Base-by-base conservation (phyloP, 2,329 filamentous ascomycete species). In the Orbilia quercus region DNA sequence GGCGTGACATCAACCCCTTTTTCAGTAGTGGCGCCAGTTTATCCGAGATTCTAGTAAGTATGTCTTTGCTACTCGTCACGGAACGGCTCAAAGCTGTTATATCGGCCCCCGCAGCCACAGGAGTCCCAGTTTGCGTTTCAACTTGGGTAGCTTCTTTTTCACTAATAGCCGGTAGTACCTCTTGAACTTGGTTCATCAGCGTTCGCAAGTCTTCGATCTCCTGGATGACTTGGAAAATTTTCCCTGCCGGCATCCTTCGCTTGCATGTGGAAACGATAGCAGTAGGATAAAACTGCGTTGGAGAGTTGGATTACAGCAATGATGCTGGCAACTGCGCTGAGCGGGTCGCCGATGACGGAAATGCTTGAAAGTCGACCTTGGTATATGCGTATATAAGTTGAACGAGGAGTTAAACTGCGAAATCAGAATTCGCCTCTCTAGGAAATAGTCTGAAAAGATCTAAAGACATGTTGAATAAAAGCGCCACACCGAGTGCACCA, bases 221-320 rank as follows among this genome's bases (percentile, higher is more conserved):
- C 14, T 42, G 22, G 22, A 64, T 59, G 12, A 64, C 51, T 16
- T 57, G 16, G 11, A 34, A 28, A 31, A 71, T 71, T n/a, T 2
- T 71, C 66, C 42, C 58, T 44, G 9, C 57, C 50, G 1, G 58
- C 40, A 22, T 60, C 65, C 36, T 57, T 62, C 16, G 45, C 55
- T 14, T 63, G 65, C 40, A 44, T 48, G 22, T 53, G 47, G 28
- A 63, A 70, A n/a, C 50, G 36, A 16, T 57, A 44, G 45, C 65
- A 70, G 57, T 62, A 70, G 6, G 65, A 50, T 25, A 70, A 36
- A 5, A 70, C 65, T 3, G 55, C 57, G 22, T 42, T 70, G 4
- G 65, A 63, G 28, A 57, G 38, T 20, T 70, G 55, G 14, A 70
- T 28, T n/a, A 70, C 42, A 7, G 66, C 58, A 11, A 71, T 59